Base-by-base conservation (phyloP, 208 protist species). In the Acanthamoeba sp. region DNA sequence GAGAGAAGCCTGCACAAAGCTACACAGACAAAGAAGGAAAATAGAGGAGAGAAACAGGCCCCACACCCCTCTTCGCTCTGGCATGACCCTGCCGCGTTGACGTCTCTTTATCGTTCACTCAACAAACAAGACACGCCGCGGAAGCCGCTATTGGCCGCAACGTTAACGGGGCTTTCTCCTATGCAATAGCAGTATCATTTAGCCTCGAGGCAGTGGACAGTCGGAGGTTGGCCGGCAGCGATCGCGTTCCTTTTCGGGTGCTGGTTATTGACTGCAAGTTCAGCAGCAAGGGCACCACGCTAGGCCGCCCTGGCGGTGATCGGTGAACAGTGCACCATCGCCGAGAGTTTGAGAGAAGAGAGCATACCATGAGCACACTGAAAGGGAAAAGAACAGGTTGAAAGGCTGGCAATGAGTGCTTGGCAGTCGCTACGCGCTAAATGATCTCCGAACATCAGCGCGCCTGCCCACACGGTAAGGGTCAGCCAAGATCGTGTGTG, bases 361-460 rank as follows among this genome's bases (percentile, higher is more conserved):
- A 42, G 1, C 6, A 0, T 91, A 76, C 85, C 85, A 16, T 91
- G 85, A 29, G 85, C 85, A n/a, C 85, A 91, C 38, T 91, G 85
- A 29, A 91, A 91, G 85, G 85, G 85, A 52, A 91, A 34, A 29
- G 52, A 27, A 57, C 85, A 91, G 10, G 50, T 36, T 6, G 57
- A 24, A 14, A 91, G 16, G 16, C 52, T 16, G 3, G 12, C 50
- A 7, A 91, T 24, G 14, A 91, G 52, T 3, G 59, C 36, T 38
- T 24, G 24, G 57, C 85, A 91, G 20, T 91, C 85, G 5, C 52
- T 10, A 6, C 59, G 32, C 7, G 32, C 36, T 34, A 91, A 73
- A 0, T 2, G 36, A 73, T 91, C 85, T 1, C 85, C 85, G 50
- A 91, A 91, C 85, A 91, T 91, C 20, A 91, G 29, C 36, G 85